phyloP scores from a whole-genome alignment of 768 basidiomycete species.

The Tricholoma hemisulphureum region DNA sequence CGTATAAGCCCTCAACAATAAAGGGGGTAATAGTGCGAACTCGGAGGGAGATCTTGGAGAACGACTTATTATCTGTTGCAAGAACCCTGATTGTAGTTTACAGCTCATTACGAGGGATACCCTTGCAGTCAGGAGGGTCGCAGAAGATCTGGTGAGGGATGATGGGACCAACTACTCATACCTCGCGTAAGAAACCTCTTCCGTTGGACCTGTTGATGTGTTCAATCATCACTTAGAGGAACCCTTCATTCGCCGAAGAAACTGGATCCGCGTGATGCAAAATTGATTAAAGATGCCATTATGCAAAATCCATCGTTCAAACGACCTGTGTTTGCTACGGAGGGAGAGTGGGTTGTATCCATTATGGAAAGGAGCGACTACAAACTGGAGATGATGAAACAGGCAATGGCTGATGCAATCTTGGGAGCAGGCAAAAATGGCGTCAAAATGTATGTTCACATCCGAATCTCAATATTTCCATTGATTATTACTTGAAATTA shows the following conservation, averaged over 20 bases:
- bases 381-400: background rate
- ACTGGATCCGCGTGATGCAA: background rate
- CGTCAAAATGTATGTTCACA: background rate
- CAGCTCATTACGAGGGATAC: conserved; percentile 3
- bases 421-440: too few species aligned
- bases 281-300: background rate
- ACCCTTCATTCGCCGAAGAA: background rate
- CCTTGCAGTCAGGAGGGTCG: conserved; percentile 7
- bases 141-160: conserved; percentile 10
- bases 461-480: background rate
- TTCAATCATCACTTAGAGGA: background rate
- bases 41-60: conserved; percentile 9
- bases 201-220: background rate
- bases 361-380: conserved; percentile 3
- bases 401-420: background rate
- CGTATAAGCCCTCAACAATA: background rate
- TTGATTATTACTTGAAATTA: background rate
- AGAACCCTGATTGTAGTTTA: background rate
- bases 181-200: conserved; percentile 6
- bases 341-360: conserved; percentile 5
- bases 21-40: too few species aligned
- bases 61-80: conserved; percentile 4
- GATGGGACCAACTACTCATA: background rate
- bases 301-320: background rate
- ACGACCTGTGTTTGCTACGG: background rate